Base-by-base conservation (phyloP, 1,284 basidiomycete genomes). In the Psilocybe mexicana region DNA sequence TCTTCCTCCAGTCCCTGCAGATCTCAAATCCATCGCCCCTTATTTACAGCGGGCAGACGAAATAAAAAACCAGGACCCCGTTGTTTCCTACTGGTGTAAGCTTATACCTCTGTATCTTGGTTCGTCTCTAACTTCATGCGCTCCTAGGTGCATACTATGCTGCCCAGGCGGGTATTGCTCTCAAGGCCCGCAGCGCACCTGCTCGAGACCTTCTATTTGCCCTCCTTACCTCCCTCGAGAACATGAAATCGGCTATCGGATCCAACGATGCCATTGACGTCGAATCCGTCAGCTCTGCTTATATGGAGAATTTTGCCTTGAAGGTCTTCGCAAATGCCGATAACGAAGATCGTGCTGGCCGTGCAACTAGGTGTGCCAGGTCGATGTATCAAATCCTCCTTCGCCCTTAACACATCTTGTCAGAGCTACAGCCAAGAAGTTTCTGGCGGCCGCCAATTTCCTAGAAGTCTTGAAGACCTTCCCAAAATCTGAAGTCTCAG, bases 81-180 rank as follows among this genome's bases (percentile, higher is more conserved):
- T 95, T 52, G 86, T 98, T 63, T 82, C 93, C 1, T 98, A 98
- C 72, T 98, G 96, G 96, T 96, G 95, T 93, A 76, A 66, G 90
- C 77, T 60, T 52, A 25, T 46, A 35, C 38, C 14, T 60, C 35
- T 54, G 35, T 23, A 48, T 55, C 36, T 43, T 14, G 8, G 11
- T 40, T 36, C 24, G 24, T 25, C 47, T 11, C 59, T 10, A 52
- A 49, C 43, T 49, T 35, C 48, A 56, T 35, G 18, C 18, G 18
- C 60, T 46, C 54, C 43, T 71, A 95, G 93, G 88, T 75, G 87
- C 87, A 52, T 98, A 95, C 77, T 89, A 94, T 72, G 96, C 94
- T 45, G 92, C 93, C 0, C 92, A 97, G 72, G 76, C 90, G 43
- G 95, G 94, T 51, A 90, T 98, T 67, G 79, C 81, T 35, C 71